Evolutionary conservation across 768 basidiomycete genomes (phyloP).

Genomic region (Neoboletus subvelutipes): DNA sequence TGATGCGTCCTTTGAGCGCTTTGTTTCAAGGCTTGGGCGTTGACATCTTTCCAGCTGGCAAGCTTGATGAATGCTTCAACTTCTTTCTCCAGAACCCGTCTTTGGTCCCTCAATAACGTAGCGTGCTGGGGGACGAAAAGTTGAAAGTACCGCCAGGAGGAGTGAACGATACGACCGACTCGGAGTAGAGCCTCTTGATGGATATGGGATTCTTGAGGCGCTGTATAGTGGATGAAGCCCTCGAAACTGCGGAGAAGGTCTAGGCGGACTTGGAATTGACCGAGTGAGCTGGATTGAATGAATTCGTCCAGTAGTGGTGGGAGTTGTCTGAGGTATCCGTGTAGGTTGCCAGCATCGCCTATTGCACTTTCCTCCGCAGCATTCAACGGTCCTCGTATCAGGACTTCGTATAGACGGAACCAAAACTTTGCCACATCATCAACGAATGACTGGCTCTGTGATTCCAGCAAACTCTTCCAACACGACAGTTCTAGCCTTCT

Average conservation of each 20-base stretch:
- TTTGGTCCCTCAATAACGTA: slow-evolving; percentile 53
- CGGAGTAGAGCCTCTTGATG: slow-evolving; percentile 42
- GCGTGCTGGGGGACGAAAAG: slow-evolving; percentile 54
- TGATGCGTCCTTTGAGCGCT: slow-evolving; percentile 90
- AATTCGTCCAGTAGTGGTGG: slow-evolving; percentile 82
- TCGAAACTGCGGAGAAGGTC: slow-evolving; percentile 69
- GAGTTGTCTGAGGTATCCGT: slow-evolving; percentile 60
- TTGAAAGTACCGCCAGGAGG: slow-evolving; percentile 61
- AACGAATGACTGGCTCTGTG: slow-evolving; percentile 53
- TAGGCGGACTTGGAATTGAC: slow-evolving; percentile 75
- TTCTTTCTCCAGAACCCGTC: slow-evolving; percentile 69
- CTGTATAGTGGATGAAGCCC: slow-evolving; percentile 43
- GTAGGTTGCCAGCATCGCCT: slow-evolving; percentile 35
- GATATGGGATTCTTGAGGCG: slow-evolving; percentile 28
- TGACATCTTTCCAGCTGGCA: slow-evolving; percentile 98
- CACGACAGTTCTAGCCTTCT: slow-evolving; percentile 83
- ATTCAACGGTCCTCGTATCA: slow-evolving; percentile 60
- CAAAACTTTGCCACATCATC: slow-evolving; percentile 70
- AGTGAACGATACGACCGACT: slow-evolving; percentile 57
- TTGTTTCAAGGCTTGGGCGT: slow-evolving; percentile 88
- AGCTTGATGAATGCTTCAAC: slow-evolving; percentile 85
- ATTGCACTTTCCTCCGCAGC: slow-evolving; percentile 41
- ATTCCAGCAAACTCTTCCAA: slow-evolving; percentile 79
- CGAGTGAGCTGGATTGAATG: slow-evolving; percentile 71
- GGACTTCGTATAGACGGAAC: slow-evolving; percentile 85